Percentiles rank a stretch among this genome's conserved stretches.
Evolutionary conservation across 2,329 filamentous ascomycete species (phyloP).

Genomic region (Camptophora hylomeconis): DNA sequence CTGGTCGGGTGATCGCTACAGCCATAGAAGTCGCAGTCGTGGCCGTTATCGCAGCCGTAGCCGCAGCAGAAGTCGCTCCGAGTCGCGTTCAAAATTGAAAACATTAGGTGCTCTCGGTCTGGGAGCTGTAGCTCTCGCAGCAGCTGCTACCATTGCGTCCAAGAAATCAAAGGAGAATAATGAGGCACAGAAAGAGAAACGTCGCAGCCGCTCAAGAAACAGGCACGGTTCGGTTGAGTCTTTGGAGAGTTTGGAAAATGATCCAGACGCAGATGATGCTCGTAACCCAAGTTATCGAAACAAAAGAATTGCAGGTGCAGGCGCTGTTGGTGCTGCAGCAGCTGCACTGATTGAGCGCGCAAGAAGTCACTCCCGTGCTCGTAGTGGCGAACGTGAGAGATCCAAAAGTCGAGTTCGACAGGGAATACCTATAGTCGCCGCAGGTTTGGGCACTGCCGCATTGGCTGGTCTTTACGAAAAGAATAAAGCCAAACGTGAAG

Average conservation of each 20-base stretch:
- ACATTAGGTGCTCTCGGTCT: conserved; percentile 39
- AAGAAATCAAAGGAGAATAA: conserved; percentile 40
- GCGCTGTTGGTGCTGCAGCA: conserved; percentile 48
- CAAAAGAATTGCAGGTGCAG: conserved; percentile 47
- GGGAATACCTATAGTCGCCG: conserved; percentile 47
- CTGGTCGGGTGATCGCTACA: conserved; percentile 28
- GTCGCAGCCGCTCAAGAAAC: conserved; percentile 22
- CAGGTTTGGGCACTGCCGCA: conserved; percentile 48
- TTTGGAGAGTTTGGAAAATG: conserved; percentile 10
- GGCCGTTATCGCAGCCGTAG: conserved; percentile 19
- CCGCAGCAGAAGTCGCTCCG: conserved; percentile 31
- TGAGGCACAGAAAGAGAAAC: conserved; percentile 32
- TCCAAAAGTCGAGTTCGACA: conserved; percentile 43
- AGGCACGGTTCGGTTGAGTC: conserved; percentile 6
- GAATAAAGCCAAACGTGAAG: conserved; percentile 43
- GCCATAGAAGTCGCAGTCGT: conserved; percentile 21
- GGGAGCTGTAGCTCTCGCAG: conserved; percentile 46
- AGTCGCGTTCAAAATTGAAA: conserved; percentile 36
- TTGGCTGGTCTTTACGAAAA: conserved; percentile 50
- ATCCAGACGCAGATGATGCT: conserved; percentile 19
- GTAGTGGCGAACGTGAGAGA: conserved; percentile 36
- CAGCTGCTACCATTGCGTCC: conserved; percentile 43
- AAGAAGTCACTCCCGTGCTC: conserved; percentile 44
- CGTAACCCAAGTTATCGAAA: conserved; percentile 38
- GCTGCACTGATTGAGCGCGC: conserved; percentile 47